Conservation (phyloP, 2,329 filamentous ascomycete species). For the Atkinsonella hypoxylon region DNA sequence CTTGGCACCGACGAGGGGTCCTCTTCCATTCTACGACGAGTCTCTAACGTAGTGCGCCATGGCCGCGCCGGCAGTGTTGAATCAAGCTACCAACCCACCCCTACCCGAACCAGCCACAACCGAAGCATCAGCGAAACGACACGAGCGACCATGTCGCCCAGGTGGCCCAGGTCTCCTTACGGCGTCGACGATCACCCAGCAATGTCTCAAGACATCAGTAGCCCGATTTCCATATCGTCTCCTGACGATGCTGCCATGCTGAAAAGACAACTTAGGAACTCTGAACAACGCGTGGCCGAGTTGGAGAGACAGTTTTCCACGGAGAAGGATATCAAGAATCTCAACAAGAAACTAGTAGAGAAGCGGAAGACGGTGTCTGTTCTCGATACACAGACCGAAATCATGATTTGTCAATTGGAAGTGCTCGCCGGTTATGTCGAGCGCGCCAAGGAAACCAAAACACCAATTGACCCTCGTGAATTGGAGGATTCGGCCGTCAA, state of each 20-base stretch:
- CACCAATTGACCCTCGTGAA: slow-evolving; percentile 66
- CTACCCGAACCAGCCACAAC: slow-evolving; percentile 36
- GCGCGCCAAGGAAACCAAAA: slow-evolving; percentile 69
- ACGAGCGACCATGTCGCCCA: slow-evolving; percentile 48
- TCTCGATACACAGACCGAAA: slow-evolving; percentile 86
- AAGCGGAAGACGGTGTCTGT: slow-evolving; percentile 94
- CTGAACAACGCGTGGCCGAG: slow-evolving; percentile 75
- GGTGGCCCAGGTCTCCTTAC: slow-evolving; percentile 58
- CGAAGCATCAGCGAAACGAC: slow-evolving; percentile 59
- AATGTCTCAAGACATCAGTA: slow-evolving; percentile 49
- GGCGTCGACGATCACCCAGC: slow-evolving; percentile 37
- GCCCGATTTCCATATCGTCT: slow-evolving; percentile 53
- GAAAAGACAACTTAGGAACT: slow-evolving; percentile 65
- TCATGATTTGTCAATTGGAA: slow-evolving; percentile 86
- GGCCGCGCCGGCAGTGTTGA: slow-evolving; percentile 78
- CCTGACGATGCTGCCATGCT: slow-evolving; percentile 55
- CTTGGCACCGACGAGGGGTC: slow-evolving; percentile 65
- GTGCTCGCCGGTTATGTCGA: slow-evolving; percentile 82
- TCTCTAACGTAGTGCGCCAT: slow-evolving; percentile 90
- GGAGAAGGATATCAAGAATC: slow-evolving; percentile 55
- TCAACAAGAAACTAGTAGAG: slow-evolving; percentile 79
- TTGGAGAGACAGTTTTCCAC: slow-evolving; percentile 66
- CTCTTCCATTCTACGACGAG: slow-evolving; percentile 71
- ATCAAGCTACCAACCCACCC: slow-evolving; percentile 26
- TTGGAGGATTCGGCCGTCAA: slow-evolving; percentile 86